A percentile compares a stretch with the other conserved stretches of the same genome.
Conservation (phyloP, 495 filamentous ascomycete species). For the Neurospora pannonica region DNA sequence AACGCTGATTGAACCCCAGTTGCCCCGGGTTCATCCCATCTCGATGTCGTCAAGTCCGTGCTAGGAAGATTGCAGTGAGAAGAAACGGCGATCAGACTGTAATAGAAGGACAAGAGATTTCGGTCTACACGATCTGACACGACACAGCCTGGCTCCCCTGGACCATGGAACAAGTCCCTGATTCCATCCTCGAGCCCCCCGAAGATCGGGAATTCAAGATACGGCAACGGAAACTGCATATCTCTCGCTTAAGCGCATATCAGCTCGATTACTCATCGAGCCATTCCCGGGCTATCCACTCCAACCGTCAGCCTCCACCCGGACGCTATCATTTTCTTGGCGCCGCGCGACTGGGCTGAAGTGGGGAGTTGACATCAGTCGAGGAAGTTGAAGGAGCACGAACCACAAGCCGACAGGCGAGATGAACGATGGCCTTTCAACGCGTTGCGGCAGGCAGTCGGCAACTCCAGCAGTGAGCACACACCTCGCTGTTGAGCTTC, state of each 20-base stretch:
- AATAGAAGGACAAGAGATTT: not conserved
- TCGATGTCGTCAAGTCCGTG: not conserved
- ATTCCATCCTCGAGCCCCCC: not conserved
- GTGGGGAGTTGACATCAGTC: not conserved
- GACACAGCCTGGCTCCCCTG: not conserved
- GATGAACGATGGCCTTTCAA: not conserved
- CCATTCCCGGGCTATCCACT: not conserved
- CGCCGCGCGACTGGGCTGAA: not conserved
- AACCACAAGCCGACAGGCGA: not conserved
- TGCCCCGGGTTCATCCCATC: not conserved
- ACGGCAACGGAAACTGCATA: not conserved
- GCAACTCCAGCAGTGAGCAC: not conserved
- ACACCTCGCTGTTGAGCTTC: not conserved
- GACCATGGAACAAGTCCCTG: not conserved
- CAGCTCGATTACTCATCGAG: not conserved
- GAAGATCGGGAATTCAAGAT: not conserved
- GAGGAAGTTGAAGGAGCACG: not conserved
- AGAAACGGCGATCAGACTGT: not conserved
- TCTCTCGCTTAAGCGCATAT: not conserved
- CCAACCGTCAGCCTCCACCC: not conserved
- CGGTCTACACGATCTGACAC: not conserved
- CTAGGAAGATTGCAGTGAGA: not conserved
- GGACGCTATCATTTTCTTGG: not conserved
- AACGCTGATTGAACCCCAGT: not conserved
- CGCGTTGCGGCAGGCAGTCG: not conserved